Evolutionary conservation across 306 rosid species (phyloP), one percentile per base, ranked within the genome.

Genomic region (Malus fusca): DNA sequence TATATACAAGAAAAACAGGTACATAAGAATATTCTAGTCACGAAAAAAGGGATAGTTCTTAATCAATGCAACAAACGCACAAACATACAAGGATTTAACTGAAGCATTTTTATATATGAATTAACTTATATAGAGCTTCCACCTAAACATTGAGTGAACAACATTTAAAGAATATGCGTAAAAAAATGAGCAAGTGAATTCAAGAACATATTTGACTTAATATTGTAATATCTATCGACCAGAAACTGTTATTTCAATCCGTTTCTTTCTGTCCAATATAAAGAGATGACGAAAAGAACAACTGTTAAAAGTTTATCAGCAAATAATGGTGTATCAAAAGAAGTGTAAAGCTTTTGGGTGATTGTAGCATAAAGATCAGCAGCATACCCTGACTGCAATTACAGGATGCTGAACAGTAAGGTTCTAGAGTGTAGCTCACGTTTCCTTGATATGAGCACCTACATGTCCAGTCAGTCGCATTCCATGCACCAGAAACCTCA

Each of bases 341-440:
- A 40, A 40, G 44, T 40, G 44, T 33, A 61, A 63, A 64, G 71
- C 63, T 77, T 70, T 78, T 22, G 59, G 19, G 76, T 81, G 37
- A 77, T 66, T 68, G 31, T 61, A 68, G 81, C 81, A 82, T 73
- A 71, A 75, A 72, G 80, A 55, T 77, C 26, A 66, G 78, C 60
- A 72, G 74, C 83, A 77, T 87, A 95, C 97, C 99, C 85, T 80
- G 86, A 75, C 71, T 89, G 78, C 99, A 95, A 69, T 85, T 87
- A 81, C 99, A 95, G 79, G 96, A 92, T 18, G 89, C 71, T 48
- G 98, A 88, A 87, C 99, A 95, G 82, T 92, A 88, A 65, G 88
- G 66, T 72, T 75, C 87, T 79, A 83, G 83, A 68, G 87, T 53
- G 77, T 74, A 70, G 77, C 71, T 87, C 52, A n/a, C 88, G 66